Evolutionary conservation across 2,329 filamentous ascomycete species (phyloP).

Genomic region (Scolecobasidium constrictum): DNA sequence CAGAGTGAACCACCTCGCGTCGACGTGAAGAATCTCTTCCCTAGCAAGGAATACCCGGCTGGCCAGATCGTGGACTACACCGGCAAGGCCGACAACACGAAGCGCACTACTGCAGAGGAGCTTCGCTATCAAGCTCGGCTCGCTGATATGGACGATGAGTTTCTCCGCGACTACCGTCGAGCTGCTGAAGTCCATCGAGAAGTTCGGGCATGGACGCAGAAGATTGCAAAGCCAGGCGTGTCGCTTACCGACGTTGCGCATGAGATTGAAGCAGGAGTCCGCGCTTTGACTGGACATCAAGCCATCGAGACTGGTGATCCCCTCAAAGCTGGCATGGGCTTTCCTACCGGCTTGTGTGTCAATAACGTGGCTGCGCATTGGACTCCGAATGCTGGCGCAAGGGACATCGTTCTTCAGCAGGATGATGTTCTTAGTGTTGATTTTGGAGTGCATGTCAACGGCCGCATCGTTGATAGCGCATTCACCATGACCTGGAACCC

Average conservation of each 20-base stretch:
- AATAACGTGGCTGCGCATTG: conserved; percentile 83
- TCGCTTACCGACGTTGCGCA: conserved; percentile 71
- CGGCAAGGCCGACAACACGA: conserved; percentile 56
- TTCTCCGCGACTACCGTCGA: conserved; percentile 69
- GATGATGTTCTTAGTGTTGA: conserved; percentile 65
- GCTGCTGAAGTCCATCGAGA: conserved; percentile 85
- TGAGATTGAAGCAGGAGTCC: conserved; percentile 74
- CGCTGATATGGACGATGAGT: conserved; percentile 55
- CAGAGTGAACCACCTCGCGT: conserved; percentile 70
- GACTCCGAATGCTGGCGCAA: conserved; percentile 79
- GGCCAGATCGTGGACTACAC: conserved; percentile 68
- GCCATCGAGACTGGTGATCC: conserved; percentile 70
- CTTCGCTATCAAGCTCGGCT: conserved; percentile 72
- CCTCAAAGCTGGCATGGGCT: conserved; percentile 71
- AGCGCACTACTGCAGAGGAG: conserved; percentile 73
- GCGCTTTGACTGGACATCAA: conserved; percentile 63
- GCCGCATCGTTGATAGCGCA: conserved; percentile 59
- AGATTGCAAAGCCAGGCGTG: conserved; percentile 71
- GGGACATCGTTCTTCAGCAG: conserved; percentile 56
- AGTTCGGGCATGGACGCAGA: conserved; percentile 73
- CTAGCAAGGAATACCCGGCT: conserved; percentile 59
- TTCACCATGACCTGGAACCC: conserved; percentile 60
- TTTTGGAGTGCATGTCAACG: conserved; percentile 61
- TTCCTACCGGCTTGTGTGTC: conserved; percentile 73
- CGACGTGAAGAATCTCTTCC: conserved; percentile 61